Evolutionary conservation across 345 rosid species (phyloP).

Genomic region (Syzygium aromaticum): DNA sequence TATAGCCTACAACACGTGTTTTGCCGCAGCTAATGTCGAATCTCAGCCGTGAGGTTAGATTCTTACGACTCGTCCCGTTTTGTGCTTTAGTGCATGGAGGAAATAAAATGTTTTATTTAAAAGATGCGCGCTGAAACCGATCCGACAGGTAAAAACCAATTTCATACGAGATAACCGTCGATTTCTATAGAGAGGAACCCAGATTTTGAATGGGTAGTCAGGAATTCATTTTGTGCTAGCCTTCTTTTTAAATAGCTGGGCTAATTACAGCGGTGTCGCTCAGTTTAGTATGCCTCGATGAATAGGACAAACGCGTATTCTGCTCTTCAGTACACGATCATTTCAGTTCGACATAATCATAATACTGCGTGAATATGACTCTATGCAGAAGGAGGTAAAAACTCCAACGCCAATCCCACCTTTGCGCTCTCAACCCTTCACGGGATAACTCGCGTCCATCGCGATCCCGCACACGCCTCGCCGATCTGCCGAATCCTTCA

Average conservation of each 20-base stretch:
- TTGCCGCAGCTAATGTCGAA: not conserved
- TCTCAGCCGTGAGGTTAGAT: not conserved
- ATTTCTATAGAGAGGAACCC: accelerated
- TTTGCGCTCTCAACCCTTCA: constrained; percentile 16
- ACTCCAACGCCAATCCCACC: not conserved
- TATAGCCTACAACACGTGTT: too few relatives aligned
- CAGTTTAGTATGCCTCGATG: too few relatives aligned
- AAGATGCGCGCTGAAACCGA: not conserved
- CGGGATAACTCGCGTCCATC: constrained; percentile 65
- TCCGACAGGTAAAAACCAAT: accelerated
- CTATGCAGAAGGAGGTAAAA: not conserved
- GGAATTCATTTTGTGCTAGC: not conserved
- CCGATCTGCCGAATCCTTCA: constrained; percentile 19
- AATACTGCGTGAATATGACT: not conserved
- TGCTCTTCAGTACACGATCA: too few relatives aligned
- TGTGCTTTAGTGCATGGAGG: not conserved
- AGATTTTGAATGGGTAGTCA: too few relatives aligned
- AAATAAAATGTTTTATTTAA: not conserved
- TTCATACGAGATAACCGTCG: too few relatives aligned
- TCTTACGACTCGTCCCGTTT: not conserved
- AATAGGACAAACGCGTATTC: too few relatives aligned
- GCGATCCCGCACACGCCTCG: constrained; percentile 75
- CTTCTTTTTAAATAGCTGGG: accelerated
- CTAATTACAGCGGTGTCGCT: not conserved
- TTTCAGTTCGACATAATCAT: not conserved